Conservation (phyloP, 257 asterid species). For the Solanum tarijense region DNA sequence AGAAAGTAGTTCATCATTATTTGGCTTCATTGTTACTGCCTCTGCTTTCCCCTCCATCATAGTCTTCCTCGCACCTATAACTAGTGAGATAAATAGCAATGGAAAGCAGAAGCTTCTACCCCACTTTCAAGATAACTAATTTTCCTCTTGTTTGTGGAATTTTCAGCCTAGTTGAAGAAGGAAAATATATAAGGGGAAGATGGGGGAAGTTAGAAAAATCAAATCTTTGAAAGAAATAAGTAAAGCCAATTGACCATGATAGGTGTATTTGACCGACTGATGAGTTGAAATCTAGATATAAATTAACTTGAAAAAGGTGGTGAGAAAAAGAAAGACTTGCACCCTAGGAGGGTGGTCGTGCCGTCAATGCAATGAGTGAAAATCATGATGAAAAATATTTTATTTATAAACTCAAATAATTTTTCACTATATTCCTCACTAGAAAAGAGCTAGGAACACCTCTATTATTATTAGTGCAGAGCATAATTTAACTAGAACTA, state of each 20-base stretch:
- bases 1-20: not conserved
- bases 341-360: no score
- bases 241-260: not conserved
- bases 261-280: not conserved
- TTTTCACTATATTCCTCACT: not conserved
- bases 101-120: not conserved
- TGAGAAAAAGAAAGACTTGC: not conserved
- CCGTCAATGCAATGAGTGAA: no score
- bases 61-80: not conserved
- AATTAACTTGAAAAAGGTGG: not conserved
- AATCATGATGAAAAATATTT: not conserved
- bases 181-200: not conserved
- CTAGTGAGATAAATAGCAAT: not conserved
- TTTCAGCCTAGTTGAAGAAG: not conserved
- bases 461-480: not conserved
- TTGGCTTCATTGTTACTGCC: not conserved
- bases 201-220: not conserved
- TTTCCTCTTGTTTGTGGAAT: not conserved
- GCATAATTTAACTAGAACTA: not conserved
- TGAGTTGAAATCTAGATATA: not conserved
- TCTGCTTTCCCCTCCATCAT: not conserved
- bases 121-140: not conserved
- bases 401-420: not conserved
- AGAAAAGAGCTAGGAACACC: not conserved
- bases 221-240: not conserved